Percentiles rank a stretch among this genome's conserved stretches.
Evolutionary conservation across 1,284 basidiomycete genomes (phyloP).

Genomic region (Microbotryomycetes sp.): DNA sequence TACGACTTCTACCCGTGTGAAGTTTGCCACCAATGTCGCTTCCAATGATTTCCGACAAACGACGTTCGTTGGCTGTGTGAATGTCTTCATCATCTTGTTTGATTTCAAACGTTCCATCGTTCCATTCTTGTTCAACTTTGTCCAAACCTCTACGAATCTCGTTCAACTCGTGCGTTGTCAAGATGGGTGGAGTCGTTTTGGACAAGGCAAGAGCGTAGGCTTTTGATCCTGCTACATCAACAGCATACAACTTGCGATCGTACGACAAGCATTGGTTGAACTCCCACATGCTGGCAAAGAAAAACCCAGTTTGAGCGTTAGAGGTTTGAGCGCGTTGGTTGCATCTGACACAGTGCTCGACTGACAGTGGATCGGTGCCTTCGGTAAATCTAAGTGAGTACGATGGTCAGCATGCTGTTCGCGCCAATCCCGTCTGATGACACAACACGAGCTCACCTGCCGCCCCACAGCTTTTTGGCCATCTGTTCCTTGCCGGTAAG

Average conservation of each 20-base stretch:
- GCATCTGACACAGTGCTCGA: background rate
- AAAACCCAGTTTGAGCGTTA: background rate
- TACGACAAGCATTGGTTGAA: constrained; percentile 94
- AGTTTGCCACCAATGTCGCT: constrained; percentile 76
- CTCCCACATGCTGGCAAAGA: constrained; percentile 70
- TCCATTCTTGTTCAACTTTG: constrained; percentile 79
- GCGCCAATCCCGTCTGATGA: too few species aligned
- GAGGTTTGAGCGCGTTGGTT: background rate
- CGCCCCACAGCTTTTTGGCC: constrained; percentile 31
- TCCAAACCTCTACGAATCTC: constrained; percentile 69
- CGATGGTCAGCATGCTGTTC: too few species aligned
- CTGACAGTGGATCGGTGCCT: constrained; percentile 30
- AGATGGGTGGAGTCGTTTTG: constrained; percentile 31
- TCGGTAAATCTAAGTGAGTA: background rate
- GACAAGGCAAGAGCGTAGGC: constrained; percentile 82
- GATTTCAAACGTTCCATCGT: constrained; percentile 62
- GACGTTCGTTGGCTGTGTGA: constrained; percentile 97
- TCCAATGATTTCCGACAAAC: constrained; percentile 87
- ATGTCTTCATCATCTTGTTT: constrained; percentile 92
- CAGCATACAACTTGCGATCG: constrained; percentile 86
- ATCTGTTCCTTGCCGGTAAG: background rate
- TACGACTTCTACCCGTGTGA: constrained; percentile 91
- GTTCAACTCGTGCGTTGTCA: constrained; percentile 28
- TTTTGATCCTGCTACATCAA: constrained; percentile 88
- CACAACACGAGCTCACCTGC: constrained; percentile 9